These are phyloP conservation scores for Phytophthora megakarya DNA, from an alignment of 352 stramenopile genomes.

Conservation along the genomic window DNA sequence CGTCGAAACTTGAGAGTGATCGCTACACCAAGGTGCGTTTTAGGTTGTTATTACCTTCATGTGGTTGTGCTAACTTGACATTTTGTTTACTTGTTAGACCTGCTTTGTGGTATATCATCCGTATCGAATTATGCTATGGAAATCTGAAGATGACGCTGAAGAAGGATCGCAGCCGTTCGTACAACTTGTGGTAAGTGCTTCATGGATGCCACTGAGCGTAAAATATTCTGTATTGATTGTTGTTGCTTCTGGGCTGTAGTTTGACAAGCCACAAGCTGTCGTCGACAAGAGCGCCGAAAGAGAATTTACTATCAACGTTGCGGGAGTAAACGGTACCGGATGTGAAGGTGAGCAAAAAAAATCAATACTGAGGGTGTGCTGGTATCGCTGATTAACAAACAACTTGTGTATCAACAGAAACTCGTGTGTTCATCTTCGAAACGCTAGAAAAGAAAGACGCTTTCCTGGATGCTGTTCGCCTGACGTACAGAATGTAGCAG, in stretches of 20 bases:
- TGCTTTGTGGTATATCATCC: conserved; percentile 69
- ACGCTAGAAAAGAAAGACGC: conserved; percentile 54
- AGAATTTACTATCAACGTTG: conserved; percentile 65
- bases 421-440: conserved; percentile 70
- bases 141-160: conserved; percentile 74
- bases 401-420: conserved; percentile 44
- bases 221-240: background rate
- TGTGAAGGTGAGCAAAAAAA: conserved; percentile 49
- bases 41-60: background rate
- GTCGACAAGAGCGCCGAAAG: conserved; percentile 67
- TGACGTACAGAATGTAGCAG: conserved; percentile 45
- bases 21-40: conserved; percentile 64
- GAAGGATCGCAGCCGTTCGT: conserved; percentile 49
- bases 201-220: background rate
- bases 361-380: background rate
- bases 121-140: conserved; percentile 85
- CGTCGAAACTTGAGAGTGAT: conserved; percentile 68
- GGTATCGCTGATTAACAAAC: background rate
- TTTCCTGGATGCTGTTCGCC: conserved; percentile 50
- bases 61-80: conserved; percentile 5
- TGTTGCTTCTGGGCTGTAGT: conserved; percentile 43
- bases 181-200: conserved; percentile 63
- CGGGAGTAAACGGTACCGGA: conserved; percentile 52
- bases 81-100: conserved; percentile 34
- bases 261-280: conserved; percentile 67